Conservation (phyloP, 306 rosid species). For the Vicia villosa region DNA sequence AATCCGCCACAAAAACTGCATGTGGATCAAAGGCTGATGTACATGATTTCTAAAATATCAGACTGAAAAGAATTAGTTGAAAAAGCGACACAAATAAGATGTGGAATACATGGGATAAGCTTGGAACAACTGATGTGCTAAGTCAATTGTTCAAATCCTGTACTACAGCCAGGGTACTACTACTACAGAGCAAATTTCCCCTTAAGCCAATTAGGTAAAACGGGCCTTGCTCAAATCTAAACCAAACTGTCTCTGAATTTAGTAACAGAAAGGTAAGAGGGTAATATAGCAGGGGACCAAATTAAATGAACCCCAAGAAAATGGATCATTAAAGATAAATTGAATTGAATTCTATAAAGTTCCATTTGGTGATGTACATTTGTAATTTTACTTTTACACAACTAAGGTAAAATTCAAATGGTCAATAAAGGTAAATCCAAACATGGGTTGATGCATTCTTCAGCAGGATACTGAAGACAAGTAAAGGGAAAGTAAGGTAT, state of each 20-base stretch:
- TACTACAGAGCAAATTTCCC: not conserved
- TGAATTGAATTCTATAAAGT: slow-evolving; percentile 2
- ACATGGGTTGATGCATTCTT: slow-evolving; percentile 14
- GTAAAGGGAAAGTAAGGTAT: slow-evolving; percentile 9
- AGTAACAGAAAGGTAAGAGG: slow-evolving; percentile 7
- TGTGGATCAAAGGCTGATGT: not conserved
- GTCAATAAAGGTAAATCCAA: not conserved
- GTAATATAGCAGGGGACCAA: slow-evolving; percentile 26
- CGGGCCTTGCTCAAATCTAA: not conserved
- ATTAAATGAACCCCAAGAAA: slow-evolving; percentile 29
- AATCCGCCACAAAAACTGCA: slow-evolving; percentile 18
- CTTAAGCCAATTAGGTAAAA: not conserved
- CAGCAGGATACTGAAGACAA: slow-evolving; percentile 9
- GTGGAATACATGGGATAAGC: slow-evolving; percentile 15
- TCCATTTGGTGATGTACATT: slow-evolving; percentile 15
- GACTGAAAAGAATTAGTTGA: not conserved
- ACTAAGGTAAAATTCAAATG: slow-evolving; percentile 14
- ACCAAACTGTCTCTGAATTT: slow-evolving; percentile 3
- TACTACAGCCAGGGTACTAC: not conserved
- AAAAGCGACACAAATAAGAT: slow-evolving; percentile 15
- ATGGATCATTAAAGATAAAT: slow-evolving; percentile 15
- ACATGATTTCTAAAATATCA: not conserved
- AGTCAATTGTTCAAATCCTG: slow-evolving; percentile 18
- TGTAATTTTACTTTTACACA: slow-evolving; percentile 14
- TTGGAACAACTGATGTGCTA: slow-evolving; percentile 11